A percentile compares a stretch with the other conserved stretches of the same genome.
These are phyloP conservation scores for Otatea glauca DNA, from an alignment of 176 grass and related monocot genomes.

Conservation along the genomic window DNA sequence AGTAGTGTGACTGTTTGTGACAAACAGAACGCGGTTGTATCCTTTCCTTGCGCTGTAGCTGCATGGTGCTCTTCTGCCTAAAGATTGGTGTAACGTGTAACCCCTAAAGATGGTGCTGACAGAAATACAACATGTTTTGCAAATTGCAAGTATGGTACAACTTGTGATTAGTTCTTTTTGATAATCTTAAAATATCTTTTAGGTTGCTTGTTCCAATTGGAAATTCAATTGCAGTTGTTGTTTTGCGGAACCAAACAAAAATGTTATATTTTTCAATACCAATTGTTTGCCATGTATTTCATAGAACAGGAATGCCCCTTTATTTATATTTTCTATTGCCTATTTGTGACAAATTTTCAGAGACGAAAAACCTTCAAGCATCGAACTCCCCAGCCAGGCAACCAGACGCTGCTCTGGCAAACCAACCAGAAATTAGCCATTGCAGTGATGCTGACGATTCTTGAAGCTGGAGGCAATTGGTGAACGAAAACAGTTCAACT, in stretches of 20 bases:
- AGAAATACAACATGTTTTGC: neutral
- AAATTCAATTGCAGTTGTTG: slow-evolving; percentile 17
- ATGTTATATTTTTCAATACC: neutral
- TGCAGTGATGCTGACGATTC: slow-evolving; percentile 1
- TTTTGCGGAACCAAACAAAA: slow-evolving; percentile 17
- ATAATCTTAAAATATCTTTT: neutral
- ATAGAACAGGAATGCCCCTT: neutral
- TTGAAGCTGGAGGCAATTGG: slow-evolving; percentile 3
- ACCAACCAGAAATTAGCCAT: slow-evolving; percentile 40
- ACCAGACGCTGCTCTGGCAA: neutral
- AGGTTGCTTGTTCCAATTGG: neutral
- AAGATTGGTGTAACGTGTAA: too few species aligned
- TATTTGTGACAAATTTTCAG: slow-evolving; percentile 28
- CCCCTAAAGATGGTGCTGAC: too few species aligned
- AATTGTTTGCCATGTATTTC: slow-evolving; percentile 16
- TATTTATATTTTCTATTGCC: neutral
- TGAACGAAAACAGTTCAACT: neutral
- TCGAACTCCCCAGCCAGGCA: neutral
- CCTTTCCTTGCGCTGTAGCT: too few species aligned
- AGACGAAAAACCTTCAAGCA: slow-evolving; percentile 19
- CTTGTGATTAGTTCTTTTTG: neutral
- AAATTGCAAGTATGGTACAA: neutral
- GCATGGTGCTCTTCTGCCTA: too few species aligned
- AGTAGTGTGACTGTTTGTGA: neutral
- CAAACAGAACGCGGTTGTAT: too few species aligned